phyloP scores from a whole-genome alignment of 1,139 yeast species.

The Protomyces macrosporus region DNA sequence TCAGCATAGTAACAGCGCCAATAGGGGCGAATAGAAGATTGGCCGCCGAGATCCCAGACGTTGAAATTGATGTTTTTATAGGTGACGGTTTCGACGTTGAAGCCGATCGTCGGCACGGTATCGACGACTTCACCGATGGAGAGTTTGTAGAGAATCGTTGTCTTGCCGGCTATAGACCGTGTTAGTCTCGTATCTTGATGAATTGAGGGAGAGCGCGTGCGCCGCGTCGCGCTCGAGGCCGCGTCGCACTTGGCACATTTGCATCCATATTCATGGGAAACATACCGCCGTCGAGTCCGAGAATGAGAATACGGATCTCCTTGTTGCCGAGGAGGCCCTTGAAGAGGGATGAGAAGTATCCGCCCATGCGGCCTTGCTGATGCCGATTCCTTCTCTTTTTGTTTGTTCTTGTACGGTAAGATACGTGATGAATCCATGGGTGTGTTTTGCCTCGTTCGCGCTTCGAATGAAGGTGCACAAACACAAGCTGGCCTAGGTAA shows the following conservation, averaged over 20 bases:
- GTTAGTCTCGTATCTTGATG: not conserved
- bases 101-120: slow-evolving; percentile 60
- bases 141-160: slow-evolving; percentile 86
- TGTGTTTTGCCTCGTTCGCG: no score
- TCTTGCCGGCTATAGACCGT: slow-evolving; percentile 61
- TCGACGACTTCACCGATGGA: slow-evolving; percentile 25
- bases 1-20: slow-evolving; percentile 93
- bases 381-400: no score
- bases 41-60: slow-evolving; percentile 88
- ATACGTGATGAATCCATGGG: no score
- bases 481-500: no score
- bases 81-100: slow-evolving; percentile 88
- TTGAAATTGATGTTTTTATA: slow-evolving; percentile 88
- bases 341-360: slow-evolving; percentile 77
- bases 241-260: not conserved
- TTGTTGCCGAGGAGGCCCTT: slow-evolving; percentile 86
- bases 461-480: no score
- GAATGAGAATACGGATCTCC: slow-evolving; percentile 83
- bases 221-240: no score
- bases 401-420: no score
- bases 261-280: not conserved
- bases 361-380: slow-evolving; percentile 45
- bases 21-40: slow-evolving; percentile 91
- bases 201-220: not conserved
- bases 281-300: slow-evolving; percentile 82